phyloP scores from a whole-genome alignment of 148 eudicot genomes.

The Camellia japonica region DNA sequence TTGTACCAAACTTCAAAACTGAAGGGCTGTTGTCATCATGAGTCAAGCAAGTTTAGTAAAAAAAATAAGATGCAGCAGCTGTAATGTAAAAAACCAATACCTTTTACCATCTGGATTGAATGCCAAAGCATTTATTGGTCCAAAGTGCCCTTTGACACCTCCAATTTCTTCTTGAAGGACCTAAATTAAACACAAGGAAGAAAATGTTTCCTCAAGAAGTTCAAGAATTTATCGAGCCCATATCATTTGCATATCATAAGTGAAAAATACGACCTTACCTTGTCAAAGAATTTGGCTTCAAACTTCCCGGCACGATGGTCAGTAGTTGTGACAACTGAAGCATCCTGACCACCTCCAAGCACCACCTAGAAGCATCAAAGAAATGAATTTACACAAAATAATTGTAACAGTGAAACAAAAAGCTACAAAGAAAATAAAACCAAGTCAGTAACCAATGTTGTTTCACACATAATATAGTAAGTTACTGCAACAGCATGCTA shows the following conservation, averaged over 20 bases:
- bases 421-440: neutral
- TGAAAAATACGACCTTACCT: slow-evolving; percentile 38
- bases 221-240: neutral
- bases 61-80: neutral
- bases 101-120: slow-evolving; percentile 97
- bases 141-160: slow-evolving; percentile 94
- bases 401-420: neutral
- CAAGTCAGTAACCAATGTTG: neutral
- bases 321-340: slow-evolving; percentile 70
- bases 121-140: slow-evolving; percentile 95
- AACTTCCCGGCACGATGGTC: slow-evolving; percentile 96
- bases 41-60: neutral
- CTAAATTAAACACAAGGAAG: slow-evolving; percentile 31
- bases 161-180: slow-evolving; percentile 81
- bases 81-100: slow-evolving; percentile 26
- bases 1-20: neutral
- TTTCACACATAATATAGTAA: neutral
- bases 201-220: neutral
- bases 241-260: neutral
- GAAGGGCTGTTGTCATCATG: neutral
- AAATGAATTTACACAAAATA: slow-evolving; percentile 5
- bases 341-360: slow-evolving; percentile 96
- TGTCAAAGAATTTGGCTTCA: slow-evolving; percentile 91
- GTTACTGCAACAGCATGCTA: neutral
- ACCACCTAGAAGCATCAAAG: slow-evolving; percentile 55